Evolutionary conservation across 192 early-diverging fungal species (phyloP), one percentile per base, ranked within the genome.

Genomic region (Coemansia sp.): DNA sequence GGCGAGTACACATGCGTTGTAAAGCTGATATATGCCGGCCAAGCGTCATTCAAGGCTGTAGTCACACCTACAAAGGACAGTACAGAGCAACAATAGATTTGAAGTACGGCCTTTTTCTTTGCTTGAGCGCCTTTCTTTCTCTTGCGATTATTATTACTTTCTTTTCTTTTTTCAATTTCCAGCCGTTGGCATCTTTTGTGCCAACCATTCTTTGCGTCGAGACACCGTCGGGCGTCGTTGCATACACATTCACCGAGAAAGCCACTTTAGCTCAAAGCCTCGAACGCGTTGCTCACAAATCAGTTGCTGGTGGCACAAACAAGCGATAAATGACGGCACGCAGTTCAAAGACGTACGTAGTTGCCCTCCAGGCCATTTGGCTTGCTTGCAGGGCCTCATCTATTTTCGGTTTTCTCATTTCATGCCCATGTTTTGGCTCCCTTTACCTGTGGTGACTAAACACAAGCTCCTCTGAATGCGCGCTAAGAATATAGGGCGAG

Each of bases 21-120:
- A 15, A 79, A 79, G 56, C 76, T 79, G 43, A 63, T 69, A 18
- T 79, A 79, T 42, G 76, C 76, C 3, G 76, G 76, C 5, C 65
- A 72, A 36, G 65, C 70, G 21, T 66, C 76, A 11, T 60, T 79
- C 55, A 62, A 55, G 43, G 53, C 59, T 18, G 37, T 27, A 34
- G 76, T 79, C 0, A 63, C 72, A 3, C 62, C 69, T 17, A 8
- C 62, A 15, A 55, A 55, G 17, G 21, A 42, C 10, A 29, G 50
- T 6, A 32, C 44, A 21, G n/a, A 43, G 5, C 24, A 59, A 14
- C 24, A 35, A 21, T 37, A 55, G 32, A n/a, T n/a, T 1, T 38
- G 35, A 22, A 21, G 12, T 21, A 14, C n/a, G n/a, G n/a, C n/a
- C n/a, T n/a, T n/a, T n/a, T n/a, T n/a, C n/a, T n/a, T n/a, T n/a